Evolutionary conservation across 2,329 filamentous ascomycete species (phyloP), one percentile per base, ranked within the genome.

Genomic region (Escovopsis sp.): DNA sequence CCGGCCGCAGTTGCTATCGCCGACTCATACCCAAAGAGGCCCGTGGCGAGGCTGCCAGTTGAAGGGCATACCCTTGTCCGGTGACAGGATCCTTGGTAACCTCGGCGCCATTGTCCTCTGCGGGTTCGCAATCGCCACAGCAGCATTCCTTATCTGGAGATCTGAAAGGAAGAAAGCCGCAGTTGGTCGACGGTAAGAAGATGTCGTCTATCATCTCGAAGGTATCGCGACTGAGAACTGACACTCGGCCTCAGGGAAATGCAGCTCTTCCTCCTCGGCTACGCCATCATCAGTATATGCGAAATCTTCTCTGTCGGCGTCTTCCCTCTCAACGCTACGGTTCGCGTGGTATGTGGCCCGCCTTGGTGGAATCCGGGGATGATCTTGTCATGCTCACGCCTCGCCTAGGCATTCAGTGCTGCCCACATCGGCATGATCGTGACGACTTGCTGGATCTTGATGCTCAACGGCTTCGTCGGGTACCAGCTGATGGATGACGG

Each of bases 271-370:
- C 74, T 98, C 39, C 47, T 84, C 35, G 81, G 83, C 39, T 98
- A 86, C 60, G 81, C 94, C 43, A 63, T 96, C 44, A 79, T 96
- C 46, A 79, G 84, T 53, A 84, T 98, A 54, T 95, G 88, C 64
- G 91, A 96, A 61, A 94, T 98, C 55, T 95, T 98, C 65, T 88
- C 87, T 0, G 79, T 96, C 31, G 91, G 91, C 51, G 84, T 81
- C 27, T 89, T 98, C 53, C 87, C 89, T 3, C 65, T 95, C 15
- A 67, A 74, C 50, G 65, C 70, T 40, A 75, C 65, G 39, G 82
- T 84, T 44, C 78, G 87, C 58, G 72, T 84, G 53, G 86, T 83
- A 71, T 49, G 79, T 67, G 15, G 29, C 7, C 27, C 3, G n/a
- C 12, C 3, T 15, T 11, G 32, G 8, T 31, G 14, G 7, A 3